A percentile compares a stretch with the other conserved stretches of the same genome.
phyloP scores from a whole-genome alignment of 148 eudicot genomes.

The Rhododendron williamsianum region DNA sequence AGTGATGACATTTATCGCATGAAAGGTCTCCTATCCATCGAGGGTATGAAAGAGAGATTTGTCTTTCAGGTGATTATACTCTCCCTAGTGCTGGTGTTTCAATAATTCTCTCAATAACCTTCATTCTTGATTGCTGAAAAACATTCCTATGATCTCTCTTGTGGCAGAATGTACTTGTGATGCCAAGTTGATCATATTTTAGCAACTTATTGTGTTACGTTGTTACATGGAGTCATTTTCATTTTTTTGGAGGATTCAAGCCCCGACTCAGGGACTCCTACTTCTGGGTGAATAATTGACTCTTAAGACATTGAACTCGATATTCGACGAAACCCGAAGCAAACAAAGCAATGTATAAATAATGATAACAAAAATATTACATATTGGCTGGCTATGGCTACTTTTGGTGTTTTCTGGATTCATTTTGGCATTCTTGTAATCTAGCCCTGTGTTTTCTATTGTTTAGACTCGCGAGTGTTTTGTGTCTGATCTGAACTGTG shows the following conservation, averaged over 20 bases:
- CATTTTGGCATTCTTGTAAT: neutral
- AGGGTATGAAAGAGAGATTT: constrained; percentile 90
- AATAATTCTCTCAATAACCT: neutral
- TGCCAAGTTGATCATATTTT: neutral
- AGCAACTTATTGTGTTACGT: neutral
- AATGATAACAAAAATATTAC: neutral
- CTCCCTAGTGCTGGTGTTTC: neutral
- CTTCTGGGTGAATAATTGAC: neutral
- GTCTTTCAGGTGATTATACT: constrained; percentile 76
- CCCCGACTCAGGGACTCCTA: neutral
- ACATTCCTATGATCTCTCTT: neutral
- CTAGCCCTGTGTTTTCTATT: neutral
- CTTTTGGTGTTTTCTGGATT: neutral
- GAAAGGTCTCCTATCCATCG: constrained; percentile 90
- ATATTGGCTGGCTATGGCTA: neutral
- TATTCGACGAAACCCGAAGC: neutral
- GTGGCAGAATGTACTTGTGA: neutral
- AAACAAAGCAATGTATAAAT: neutral
- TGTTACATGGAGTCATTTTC: neutral
- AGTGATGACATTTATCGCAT: constrained; percentile 96
- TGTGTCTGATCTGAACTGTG: neutral
- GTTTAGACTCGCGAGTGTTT: neutral
- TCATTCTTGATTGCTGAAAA: neutral
- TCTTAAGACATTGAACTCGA: neutral
- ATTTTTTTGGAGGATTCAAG: neutral